These are phyloP conservation scores for Zalaria sp. DNA, from an alignment of 2,329 filamentous ascomycete species.

Conservation along the genomic window DNA sequence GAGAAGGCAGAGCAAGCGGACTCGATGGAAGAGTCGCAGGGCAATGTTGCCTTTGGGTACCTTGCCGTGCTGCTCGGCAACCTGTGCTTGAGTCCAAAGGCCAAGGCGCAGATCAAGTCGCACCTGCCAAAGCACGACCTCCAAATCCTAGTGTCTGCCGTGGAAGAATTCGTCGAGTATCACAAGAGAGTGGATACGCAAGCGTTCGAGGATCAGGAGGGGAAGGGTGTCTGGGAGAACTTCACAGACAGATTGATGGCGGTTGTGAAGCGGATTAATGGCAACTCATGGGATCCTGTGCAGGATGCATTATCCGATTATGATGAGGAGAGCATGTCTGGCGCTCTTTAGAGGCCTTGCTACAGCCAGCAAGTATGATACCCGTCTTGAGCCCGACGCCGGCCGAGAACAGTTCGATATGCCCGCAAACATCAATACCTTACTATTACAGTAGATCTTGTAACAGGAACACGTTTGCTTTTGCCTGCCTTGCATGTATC, in stretches of 20 bases:
- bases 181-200: slow-evolving; percentile 44
- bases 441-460: too few species aligned
- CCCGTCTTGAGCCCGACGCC: too few species aligned
- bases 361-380: too few species aligned
- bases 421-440: too few species aligned
- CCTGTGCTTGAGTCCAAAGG: slow-evolving; percentile 46
- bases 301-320: too few species aligned
- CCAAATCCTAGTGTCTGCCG: slow-evolving; percentile 37
- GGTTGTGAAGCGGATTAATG: slow-evolving; percentile 27
- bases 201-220: slow-evolving; percentile 32
- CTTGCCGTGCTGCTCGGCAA: slow-evolving; percentile 74
- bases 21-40: slow-evolving; percentile 55
- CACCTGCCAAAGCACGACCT: slow-evolving; percentile 34
- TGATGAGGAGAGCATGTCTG: too few species aligned
- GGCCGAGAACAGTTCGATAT: too few species aligned
- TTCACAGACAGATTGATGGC: slow-evolving; percentile 41
- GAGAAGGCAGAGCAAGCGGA: slow-evolving; percentile 38
- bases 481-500: too few species aligned
- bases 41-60: slow-evolving; percentile 77
- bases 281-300: too few species aligned
- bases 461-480: too few species aligned
- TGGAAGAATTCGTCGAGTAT: slow-evolving; percentile 48
- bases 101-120: slow-evolving; percentile 18
- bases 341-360: too few species aligned
- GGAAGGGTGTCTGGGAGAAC: slow-evolving; percentile 29